Conservation (phyloP, 495 filamentous ascomycete species). For the Neurospora africana region DNA sequence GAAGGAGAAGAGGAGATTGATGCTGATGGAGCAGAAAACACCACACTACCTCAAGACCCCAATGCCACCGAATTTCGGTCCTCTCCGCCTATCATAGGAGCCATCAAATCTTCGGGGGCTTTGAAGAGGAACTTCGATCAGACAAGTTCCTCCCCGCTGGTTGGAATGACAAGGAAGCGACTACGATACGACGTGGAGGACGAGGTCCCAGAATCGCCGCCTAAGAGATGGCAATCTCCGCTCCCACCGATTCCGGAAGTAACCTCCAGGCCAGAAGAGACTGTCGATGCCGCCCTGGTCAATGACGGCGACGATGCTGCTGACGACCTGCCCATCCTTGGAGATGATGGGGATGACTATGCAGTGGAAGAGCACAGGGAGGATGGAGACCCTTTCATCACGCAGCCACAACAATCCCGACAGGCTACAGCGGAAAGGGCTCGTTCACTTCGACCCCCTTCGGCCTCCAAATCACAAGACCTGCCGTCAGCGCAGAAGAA, state of each 20-base stretch:
- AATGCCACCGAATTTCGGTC: not conserved
- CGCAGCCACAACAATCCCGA: conserved; percentile 20
- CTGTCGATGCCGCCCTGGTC: not conserved
- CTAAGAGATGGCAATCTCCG: conserved; percentile 6
- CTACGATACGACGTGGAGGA: not conserved
- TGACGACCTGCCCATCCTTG: not conserved
- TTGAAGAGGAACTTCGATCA: not conserved
- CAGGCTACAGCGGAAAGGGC: not conserved
- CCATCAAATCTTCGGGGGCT: not conserved
- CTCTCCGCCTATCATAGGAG: not conserved
- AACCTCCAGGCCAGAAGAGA: not conserved
- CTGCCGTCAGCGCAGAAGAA: not conserved
- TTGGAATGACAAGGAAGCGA: not conserved
- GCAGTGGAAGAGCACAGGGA: not conserved
- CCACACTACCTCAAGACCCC: not conserved
- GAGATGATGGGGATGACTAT: not conserved
- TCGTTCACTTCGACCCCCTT: not conserved
- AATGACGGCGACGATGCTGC: not conserved
- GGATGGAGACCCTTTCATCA: conserved; percentile 5
- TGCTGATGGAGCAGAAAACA: conserved; percentile 4
- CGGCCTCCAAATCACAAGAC: conserved; percentile 8
- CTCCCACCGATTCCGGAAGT: not conserved
- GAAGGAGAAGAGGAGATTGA: conserved; percentile 7
- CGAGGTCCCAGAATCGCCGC: conserved; percentile 1
- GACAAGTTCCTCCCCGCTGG: not conserved